Conservation (phyloP, 805 yeast genomes). For the Nakazawaea peltata region DNA sequence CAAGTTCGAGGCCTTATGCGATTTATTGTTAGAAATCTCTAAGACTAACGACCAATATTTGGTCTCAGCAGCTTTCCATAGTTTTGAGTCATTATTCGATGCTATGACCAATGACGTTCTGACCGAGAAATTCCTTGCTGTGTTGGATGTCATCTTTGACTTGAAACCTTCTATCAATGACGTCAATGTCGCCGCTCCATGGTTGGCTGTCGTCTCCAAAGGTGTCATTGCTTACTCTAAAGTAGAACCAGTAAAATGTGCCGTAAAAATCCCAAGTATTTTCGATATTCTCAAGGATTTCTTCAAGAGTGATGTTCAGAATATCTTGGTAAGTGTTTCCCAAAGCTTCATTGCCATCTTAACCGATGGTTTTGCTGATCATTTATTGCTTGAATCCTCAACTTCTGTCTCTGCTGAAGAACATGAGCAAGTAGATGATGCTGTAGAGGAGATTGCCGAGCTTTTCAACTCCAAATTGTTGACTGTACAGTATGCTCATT, state of each 20-base stretch:
- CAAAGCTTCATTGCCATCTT: slow-evolving; percentile 80
- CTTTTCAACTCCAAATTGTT: slow-evolving; percentile 47
- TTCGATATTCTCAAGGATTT: slow-evolving; percentile 53
- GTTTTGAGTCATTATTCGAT: slow-evolving; percentile 73
- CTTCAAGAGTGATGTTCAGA: slow-evolving; percentile 56
- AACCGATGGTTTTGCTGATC: slow-evolving; percentile 58
- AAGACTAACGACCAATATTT: slow-evolving; percentile 79
- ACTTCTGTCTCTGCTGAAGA: slow-evolving; percentile 37
- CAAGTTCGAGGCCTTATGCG: slow-evolving; percentile 67
- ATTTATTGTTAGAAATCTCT: slow-evolving; percentile 63
- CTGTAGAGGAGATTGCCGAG: slow-evolving; percentile 43
- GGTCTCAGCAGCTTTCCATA: slow-evolving; percentile 74
- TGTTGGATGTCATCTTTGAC: slow-evolving; percentile 66
- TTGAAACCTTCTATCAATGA: slow-evolving; percentile 80
- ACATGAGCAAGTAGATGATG: slow-evolving; percentile 49
- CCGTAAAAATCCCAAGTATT: slow-evolving; percentile 48
- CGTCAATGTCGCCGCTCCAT: slow-evolving; percentile 80
- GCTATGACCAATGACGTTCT: slow-evolving; percentile 48
- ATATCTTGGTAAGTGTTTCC: slow-evolving; percentile 66
- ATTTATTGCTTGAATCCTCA: slow-evolving; percentile 43
- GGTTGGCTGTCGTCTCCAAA: slow-evolving; percentile 87
- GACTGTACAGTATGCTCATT: slow-evolving; percentile 65
- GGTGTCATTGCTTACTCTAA: slow-evolving; percentile 45
- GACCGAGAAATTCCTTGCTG: slow-evolving; percentile 52
- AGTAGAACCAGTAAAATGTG: slow-evolving; percentile 39